Evolutionary conservation across 2,329 filamentous ascomycete species (phyloP).

Genomic region (Didymella lethalis): DNA sequence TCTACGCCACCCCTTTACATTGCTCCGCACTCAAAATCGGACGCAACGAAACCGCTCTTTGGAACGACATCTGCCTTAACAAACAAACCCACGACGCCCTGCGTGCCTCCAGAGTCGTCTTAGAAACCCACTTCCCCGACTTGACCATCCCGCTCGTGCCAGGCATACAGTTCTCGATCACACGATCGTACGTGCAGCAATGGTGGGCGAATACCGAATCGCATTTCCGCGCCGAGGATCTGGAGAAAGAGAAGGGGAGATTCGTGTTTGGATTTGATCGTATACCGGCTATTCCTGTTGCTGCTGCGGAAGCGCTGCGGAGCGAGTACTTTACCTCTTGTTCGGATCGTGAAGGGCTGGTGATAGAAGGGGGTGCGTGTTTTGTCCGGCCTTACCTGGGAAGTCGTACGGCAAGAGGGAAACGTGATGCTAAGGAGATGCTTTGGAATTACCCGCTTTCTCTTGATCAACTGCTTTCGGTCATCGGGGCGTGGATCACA

Average conservation of each 20-base stretch:
- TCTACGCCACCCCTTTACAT: too few relatives aligned
- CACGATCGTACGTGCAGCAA: not conserved
- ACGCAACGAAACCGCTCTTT: too few relatives aligned
- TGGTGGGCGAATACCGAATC: not conserved
- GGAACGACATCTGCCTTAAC: too few relatives aligned
- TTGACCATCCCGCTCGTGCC: not conserved
- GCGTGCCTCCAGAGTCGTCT: not conserved
- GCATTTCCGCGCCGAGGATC: not conserved
- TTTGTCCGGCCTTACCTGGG: not conserved
- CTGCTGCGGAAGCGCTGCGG: not conserved
- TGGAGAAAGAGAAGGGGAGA: not conserved
- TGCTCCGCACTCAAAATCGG: too few relatives aligned
- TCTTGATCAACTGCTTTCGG: not conserved
- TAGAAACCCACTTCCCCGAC: not conserved
- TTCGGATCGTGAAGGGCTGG: too few relatives aligned
- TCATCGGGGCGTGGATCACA: not conserved
- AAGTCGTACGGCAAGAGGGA: not conserved
- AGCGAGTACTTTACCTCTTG: fast-evolving
- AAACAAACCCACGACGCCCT: not conserved
- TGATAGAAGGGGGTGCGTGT: not conserved
- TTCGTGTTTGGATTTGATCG: not conserved
- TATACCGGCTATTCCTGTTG: not conserved
- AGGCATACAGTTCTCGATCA: not conserved
- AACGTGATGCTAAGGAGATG: not conserved
- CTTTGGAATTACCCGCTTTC: not conserved